Base-by-base conservation (phyloP, 306 rosid species). In the Benincasa hispida region DNA sequence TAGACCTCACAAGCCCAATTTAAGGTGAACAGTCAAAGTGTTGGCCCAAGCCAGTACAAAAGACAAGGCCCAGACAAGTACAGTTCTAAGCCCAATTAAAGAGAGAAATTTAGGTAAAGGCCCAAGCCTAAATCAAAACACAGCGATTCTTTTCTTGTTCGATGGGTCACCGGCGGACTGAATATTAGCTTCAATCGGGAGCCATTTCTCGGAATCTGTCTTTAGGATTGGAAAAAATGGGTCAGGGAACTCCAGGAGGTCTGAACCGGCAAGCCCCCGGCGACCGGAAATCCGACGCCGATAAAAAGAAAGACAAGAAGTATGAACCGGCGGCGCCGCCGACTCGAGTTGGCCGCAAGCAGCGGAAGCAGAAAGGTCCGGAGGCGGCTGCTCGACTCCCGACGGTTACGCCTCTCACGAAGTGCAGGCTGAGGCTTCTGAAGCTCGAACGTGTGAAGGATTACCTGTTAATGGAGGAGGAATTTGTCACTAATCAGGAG, bases 211-310 rank as follows among this genome's bases (percentile, higher is more conserved):
- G 9, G 41, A 14, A 58, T 10, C 77, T 78, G 55, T 58, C 58
- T 69, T 77, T 15, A 5, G 1, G 9, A 41, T 19, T 53, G 24
- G 9, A 27, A 15, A 8, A 22, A 9, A 90, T 93, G 98, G 98
- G 98, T 79, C 97, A 94, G 68, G 98, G 96, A 82, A 90, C 97
- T 65, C 98, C 97, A 10, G 97, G 97, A 2, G 93, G 98, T 70
- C 50, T 94, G 32, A 90, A 91, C 84, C 91, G 96, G 73, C 91
- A 85, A 41, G 93, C 97, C 8, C 77, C 91, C 15, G 99, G 98
- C 1, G 97, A 92, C 75, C 81, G 96, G 13, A 94, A 90, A 66
- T 85, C 84, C 2, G 97, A 94, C 8, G 91, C 95, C 14, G 79
- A 83, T 50, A 92, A 88, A 76, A 94, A 94, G 86, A 94, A 94